phyloP scores from a whole-genome alignment of 139 green algal genomes.

The Picochlorum sp. region DNA sequence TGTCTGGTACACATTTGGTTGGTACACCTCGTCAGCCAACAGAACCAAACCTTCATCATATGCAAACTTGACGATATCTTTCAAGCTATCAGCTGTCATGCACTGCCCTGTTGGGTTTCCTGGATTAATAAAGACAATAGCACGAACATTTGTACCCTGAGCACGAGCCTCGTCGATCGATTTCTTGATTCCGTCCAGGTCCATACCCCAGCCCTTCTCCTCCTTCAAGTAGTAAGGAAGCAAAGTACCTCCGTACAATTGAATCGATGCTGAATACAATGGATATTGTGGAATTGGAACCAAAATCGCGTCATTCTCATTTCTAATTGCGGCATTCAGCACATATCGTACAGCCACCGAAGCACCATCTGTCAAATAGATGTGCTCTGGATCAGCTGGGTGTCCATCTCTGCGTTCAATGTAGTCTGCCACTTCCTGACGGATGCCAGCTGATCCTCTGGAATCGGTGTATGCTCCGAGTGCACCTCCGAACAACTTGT shows the following conservation, averaged over 20 bases:
- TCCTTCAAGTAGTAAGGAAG: constrained; percentile 89
- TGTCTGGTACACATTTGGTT: constrained; percentile 50
- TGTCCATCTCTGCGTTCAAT: constrained; percentile 74
- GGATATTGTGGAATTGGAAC: constrained; percentile 85
- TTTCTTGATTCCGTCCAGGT: constrained; percentile 46
- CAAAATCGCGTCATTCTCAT: constrained; percentile 58
- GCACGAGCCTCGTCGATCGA: constrained; percentile 17
- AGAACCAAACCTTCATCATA: constrained; percentile 72
- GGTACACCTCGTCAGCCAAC: constrained; percentile 92
- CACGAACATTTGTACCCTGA: constrained; percentile 44
- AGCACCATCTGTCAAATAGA: constrained; percentile 75
- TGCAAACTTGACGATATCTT: constrained; percentile 85
- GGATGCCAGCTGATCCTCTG: constrained; percentile 52
- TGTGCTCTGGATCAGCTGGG: constrained; percentile 39
- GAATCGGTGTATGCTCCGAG: constrained; percentile 85
- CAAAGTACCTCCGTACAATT: constrained; percentile 78
- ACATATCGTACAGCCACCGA: constrained; percentile 64
- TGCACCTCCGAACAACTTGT: constrained; percentile 55
- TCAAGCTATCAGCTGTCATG: constrained; percentile 69
- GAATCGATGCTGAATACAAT: constrained; percentile 69
- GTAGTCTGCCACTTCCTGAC: constrained; percentile 55
- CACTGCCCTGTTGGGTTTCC: constrained; percentile 91
- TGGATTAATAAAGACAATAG: constrained; percentile 93
- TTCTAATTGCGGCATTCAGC: constrained; percentile 59
- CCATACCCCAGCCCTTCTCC: constrained; percentile 64